Base-by-base conservation (phyloP, 768 basidiomycete genomes). In the Suillus alpinus region DNA sequence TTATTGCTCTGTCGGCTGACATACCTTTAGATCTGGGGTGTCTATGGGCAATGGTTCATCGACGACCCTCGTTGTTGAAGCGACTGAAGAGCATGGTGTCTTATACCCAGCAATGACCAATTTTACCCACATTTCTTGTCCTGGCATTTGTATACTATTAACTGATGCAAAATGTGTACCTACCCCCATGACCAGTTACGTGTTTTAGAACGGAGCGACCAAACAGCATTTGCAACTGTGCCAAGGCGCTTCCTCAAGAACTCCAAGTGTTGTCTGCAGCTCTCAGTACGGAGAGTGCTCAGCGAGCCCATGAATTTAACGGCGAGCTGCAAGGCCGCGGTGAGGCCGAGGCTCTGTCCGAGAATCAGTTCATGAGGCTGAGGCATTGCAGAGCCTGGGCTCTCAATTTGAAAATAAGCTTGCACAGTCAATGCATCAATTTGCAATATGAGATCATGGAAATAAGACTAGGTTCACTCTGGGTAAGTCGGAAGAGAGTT, bases 41-140 rank as follows among this genome's bases (percentile, higher is more conserved):
- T 53, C 57, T 36, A 67, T 63, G 67, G 58, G 41, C 12, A 60
- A 59, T 53, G 66, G 65, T 39, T 63, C 61, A 39, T 59, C 3
- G 4, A 56, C 6, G 58, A 59, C 29, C 23, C 5, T 4, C 26
- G 16, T 59, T 59, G 58, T 31, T 59, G 29, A 59, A 26, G 26
- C 29, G 7, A 9, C 3, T 5, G 18, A 57, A 20, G 47, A 36
- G 12, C 18, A 18, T 31, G 1, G 29, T 34, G 32, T 16, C 14
- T 29, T 3, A 7, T 31, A 32, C 6, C 14, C 6, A 31, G 1
- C 7, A 8, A 9, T 26, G 23, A 16, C 7, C 14, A 36, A 10
- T 9, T n/a, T 41, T 31, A 32, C 18, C 9, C 31, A 8, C 8
- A 31, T 41, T 23, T 20, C 6, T 31, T 46, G 2, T n/a, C 56